These are phyloP conservation scores for Colletotrichum tofieldiae DNA, from an alignment of 2,329 filamentous ascomycete species.

Conservation along the genomic window DNA sequence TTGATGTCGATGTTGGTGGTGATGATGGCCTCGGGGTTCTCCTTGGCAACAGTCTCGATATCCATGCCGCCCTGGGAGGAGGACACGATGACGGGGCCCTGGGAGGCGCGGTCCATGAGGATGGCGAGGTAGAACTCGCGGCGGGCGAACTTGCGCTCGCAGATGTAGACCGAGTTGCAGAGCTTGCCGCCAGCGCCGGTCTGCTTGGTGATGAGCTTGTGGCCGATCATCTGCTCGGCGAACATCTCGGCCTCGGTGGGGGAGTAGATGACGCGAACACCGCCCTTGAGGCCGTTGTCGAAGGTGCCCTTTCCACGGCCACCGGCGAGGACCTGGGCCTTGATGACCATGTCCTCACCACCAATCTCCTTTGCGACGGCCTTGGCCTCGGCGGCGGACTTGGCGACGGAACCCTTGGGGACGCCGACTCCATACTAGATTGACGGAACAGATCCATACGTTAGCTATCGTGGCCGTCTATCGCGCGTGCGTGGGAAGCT, in stretches of 20 bases:
- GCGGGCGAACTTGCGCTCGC: conserved; percentile 99
- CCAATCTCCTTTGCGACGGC: conserved; percentile 90
- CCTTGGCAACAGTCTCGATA: conserved; percentile 98
- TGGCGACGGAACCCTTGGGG: conserved; percentile 90
- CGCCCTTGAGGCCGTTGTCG: conserved; percentile 98
- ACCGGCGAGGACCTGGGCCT: conserved; percentile 98
- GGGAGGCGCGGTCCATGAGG: conserved; percentile 95
- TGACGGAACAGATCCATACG: conserved; percentile 23
- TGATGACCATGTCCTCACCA: conserved; percentile 98
- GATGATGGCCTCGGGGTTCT: conserved; percentile 94
- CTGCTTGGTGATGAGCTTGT: conserved; percentile 99
- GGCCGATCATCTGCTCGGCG: conserved; percentile 98
- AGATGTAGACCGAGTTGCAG: conserved; percentile 98
- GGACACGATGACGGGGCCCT: conserved; percentile 95
- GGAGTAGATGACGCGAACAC: conserved; percentile 99
- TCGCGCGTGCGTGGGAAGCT: conserved; percentile 19
- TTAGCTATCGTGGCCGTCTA: conserved; percentile 28
- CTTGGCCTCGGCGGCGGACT: conserved; percentile 89
- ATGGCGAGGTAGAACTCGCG: conserved; percentile 99
- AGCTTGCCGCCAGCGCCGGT: conserved; percentile 93
- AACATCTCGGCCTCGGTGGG: conserved; percentile 97
- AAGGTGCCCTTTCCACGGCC: conserved; percentile 98
- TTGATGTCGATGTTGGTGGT: conserved; percentile 97
- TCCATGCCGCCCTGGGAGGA: conserved; percentile 99
- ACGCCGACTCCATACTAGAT: conserved; percentile 92